Percentiles rank a stretch among this genome's conserved stretches.
These are phyloP conservation scores for Zizania latifolia DNA, from an alignment of 176 grass and related monocot species.

Conservation along the genomic window DNA sequence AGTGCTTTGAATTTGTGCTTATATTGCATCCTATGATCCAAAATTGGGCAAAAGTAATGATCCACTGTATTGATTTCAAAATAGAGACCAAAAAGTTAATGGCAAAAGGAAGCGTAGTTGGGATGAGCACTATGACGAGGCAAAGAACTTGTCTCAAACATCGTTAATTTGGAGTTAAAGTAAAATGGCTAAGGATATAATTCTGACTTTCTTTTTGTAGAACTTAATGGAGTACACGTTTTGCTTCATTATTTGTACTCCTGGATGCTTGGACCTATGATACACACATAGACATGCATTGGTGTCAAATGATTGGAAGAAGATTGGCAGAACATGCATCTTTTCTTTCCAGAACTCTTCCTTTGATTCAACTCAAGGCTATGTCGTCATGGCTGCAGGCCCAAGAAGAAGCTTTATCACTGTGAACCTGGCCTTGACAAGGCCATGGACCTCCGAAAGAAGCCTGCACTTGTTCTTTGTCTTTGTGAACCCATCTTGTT, in stretches of 20 bases:
- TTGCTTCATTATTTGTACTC: background rate
- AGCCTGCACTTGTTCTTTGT: slow-evolving; percentile 52
- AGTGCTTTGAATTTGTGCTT: background rate
- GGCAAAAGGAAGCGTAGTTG: background rate
- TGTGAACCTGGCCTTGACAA: slow-evolving; percentile 69
- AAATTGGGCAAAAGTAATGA: background rate
- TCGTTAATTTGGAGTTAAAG: background rate
- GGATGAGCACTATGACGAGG: background rate
- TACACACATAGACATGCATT: background rate
- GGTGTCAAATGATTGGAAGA: background rate
- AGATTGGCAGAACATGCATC: slow-evolving; percentile 4
- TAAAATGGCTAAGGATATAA: background rate
- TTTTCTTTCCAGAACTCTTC: background rate
- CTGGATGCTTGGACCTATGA: background rate
- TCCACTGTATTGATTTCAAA: background rate
- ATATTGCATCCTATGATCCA: background rate
- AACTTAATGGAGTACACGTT: background rate
- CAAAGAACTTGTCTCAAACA: background rate
- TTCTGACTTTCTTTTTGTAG: background rate
- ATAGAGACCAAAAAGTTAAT: background rate
- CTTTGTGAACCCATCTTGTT: slow-evolving; percentile 54
- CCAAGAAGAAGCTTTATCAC: slow-evolving; percentile 90
- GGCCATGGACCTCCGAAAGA: slow-evolving; percentile 82
- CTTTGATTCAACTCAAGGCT: slow-evolving; percentile 27
- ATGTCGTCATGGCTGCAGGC: slow-evolving; percentile 51